Evolutionary conservation across 2,329 filamentous ascomycete genomes (phyloP), one percentile per base, ranked within the genome.

Genomic region (Epichloe coenophiala): DNA sequence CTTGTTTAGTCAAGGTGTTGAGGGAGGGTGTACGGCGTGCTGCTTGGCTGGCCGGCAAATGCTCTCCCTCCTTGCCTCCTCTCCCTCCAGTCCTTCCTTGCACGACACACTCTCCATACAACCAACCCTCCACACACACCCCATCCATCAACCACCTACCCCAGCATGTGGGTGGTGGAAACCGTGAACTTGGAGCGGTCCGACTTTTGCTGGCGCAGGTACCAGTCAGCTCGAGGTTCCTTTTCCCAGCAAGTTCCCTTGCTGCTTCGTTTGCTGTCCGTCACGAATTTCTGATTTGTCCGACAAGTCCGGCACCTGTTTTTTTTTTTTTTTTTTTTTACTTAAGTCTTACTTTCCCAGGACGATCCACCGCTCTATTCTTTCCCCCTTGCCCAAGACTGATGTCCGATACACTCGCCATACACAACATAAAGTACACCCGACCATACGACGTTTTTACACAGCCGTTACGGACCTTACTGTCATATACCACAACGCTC

Each of bases 181-280:
- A 31, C 27, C 27, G 27, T 31, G 27, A 31, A 31, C 27, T 31
- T 31, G 27, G 27, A 27, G 27, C 27, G 27, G 27, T 27, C 7
- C 27, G 27, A 48, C 47, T 38, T 36, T 43, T 40, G 47, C 47
- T 40, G 47, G 36, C 31, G 31, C 47, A 48, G 47, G 47, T 39
- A 57, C 59, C 57, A 42, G 59, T 61, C 37, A n/a, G 42, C 48
- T 50, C n/a, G 33, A 51, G 38, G 13, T 47, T 47, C 43, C 38
- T 46, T 38, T 53, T 49, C 50, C 53, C 36, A 49, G 48, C 39
- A 44, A 23, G 39, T 7, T 36, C 41, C 35, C 41, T 39, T 49
- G 27, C 39, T 39, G 23, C 48, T 45, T 45, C 48, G 48, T 55
- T 51, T 53, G 48, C 40, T 9, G 17, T 33, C 39, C 43, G 40